Base-by-base conservation (phyloP, 768 basidiomycete species). In the Mycena albidolilacea region DNA sequence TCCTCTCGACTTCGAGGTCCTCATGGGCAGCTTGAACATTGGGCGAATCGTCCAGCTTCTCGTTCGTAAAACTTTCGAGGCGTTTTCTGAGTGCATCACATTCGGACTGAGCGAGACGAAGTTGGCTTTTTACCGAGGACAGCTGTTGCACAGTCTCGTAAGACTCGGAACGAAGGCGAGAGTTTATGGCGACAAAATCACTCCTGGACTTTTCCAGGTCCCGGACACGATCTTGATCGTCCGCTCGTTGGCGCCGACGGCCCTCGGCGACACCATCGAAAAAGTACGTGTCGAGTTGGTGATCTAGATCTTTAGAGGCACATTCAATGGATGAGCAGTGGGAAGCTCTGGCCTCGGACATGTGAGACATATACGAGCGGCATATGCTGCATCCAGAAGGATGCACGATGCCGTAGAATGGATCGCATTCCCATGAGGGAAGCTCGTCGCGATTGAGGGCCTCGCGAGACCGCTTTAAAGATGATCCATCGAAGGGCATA, bases 201-300 rank as follows among this genome's bases (percentile, higher is more conserved):
- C 77, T 70, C 57, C 79, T 82, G 67, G 78, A 80, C 50, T 74
- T 80, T 61, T 86, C 85, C 12, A 76, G 54, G 17, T 79, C 79
- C 63, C 85, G 81, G 41, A 80, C 74, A 12, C 82, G 78, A 39
- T 80, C 81, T 44, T 81, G 78, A 48, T 84, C 81, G 55, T 86
- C 83, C 59, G 81, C 80, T 70, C 82, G 83, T 57, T 86, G 85
- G 54, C 81, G 84, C 23, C 85, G 83, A 9, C 82, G 75, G 64
- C 85, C 85, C 69, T 86, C 85, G 37, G 76, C 71, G 58, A 86
- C 14, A 17, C 85, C 85, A 73, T 85, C 86, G 77, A 75, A 81
- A 76, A 80, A 84, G 69, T 80, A 75, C 14, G 81, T 82, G 66
- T 86, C 85, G 73, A 81, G 81, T n/a, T 80, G 70, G 52, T 80